Evolutionary conservation across 2,329 filamentous ascomycete species (phyloP).

Genomic region (Metarhizium guizhouense): DNA sequence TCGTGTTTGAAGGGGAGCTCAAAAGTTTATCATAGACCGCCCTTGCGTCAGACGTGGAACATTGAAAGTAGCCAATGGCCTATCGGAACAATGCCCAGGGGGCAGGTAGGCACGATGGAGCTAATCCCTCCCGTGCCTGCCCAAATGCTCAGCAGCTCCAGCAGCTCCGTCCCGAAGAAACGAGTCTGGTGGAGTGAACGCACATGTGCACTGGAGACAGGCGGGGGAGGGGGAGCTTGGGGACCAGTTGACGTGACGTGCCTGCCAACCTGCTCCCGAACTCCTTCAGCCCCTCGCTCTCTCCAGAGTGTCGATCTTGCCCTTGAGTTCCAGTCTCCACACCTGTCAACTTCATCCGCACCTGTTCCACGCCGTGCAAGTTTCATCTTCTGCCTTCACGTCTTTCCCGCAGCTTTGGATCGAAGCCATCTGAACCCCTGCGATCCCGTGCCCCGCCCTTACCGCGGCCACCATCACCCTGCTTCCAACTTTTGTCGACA

Average conservation of each 20-base stretch:
- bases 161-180: too few species aligned
- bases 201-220: too few species aligned
- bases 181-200: too few species aligned
- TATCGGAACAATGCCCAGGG: too few species aligned
- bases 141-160: too few species aligned
- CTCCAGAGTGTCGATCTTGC: not conserved
- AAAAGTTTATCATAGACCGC: not conserved
- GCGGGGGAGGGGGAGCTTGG: too few species aligned
- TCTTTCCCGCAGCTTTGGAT: not conserved
- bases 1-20: not conserved
- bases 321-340: not conserved
- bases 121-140: too few species aligned
- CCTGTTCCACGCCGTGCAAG: not conserved
- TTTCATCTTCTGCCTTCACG: not conserved
- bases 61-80: not conserved
- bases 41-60: not conserved
- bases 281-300: too few species aligned
- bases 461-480: not conserved
- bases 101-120: too few species aligned
- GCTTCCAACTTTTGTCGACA: not conserved
- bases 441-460: not conserved
- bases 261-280: not conserved
- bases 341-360: not conserved
- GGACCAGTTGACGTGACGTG: not conserved
- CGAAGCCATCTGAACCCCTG: not conserved